phyloP scores from a whole-genome alignment of 768 basidiomycete genomes.

The Tylopilus subfusipes region DNA sequence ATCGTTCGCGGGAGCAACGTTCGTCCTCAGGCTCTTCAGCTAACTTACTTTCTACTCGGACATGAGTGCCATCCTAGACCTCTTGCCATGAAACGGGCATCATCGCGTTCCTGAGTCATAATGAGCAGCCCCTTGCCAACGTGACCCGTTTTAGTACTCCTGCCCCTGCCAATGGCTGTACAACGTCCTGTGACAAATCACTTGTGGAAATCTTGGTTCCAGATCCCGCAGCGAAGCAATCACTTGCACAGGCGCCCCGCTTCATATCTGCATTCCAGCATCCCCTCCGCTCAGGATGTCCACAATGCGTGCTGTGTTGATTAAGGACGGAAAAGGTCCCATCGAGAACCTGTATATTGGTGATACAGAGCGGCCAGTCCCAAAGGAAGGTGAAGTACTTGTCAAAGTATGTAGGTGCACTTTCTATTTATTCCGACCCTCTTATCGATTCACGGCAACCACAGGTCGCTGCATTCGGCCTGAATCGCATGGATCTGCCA shows the following conservation, averaged over 20 bases:
- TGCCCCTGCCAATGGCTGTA: too few species aligned
- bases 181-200: not conserved
- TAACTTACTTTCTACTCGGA: constrained; percentile 1
- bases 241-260: too few species aligned
- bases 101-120: not conserved
- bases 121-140: too few species aligned
- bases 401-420: constrained; percentile 71
- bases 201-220: too few species aligned
- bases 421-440: not conserved
- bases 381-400: constrained; percentile 59
- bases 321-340: constrained; percentile 74
- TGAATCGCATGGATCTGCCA: constrained; percentile 81
- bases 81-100: not conserved
- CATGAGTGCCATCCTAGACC: not conserved
- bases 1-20: not conserved
- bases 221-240: too few species aligned
- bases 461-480: constrained; percentile 78
- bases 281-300: constrained; percentile 8
- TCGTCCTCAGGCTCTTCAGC: not conserved
- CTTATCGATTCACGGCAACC: not conserved
- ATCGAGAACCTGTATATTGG: constrained; percentile 78
- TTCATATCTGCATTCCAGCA: not conserved
- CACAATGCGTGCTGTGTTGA: constrained; percentile 72
- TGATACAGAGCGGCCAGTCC: constrained; percentile 59
- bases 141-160: too few species aligned